Evolutionary conservation across 2,329 filamentous ascomycete species (phyloP), one percentile per base, ranked within the genome.

Genomic region (Byssoonygena ceratinophila): DNA sequence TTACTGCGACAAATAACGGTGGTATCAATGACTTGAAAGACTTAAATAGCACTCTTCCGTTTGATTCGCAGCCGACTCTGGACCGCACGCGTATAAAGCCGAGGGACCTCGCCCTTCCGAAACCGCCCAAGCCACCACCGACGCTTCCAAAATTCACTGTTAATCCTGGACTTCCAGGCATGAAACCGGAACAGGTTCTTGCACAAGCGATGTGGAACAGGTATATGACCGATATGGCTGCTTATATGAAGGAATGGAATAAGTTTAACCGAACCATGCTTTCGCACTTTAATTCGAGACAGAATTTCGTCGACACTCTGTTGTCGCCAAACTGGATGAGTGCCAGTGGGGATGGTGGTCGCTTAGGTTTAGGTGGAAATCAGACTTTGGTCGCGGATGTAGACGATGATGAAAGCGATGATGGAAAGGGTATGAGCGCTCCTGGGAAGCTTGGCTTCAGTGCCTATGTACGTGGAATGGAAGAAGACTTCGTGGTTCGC

Each of bases 201-300:
- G 71, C 74, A 14, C 71, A 71, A 45, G 57, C 65, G 4, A 71
- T 68, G 23, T 81, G 76, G 68, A 66, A 73, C 18, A 65, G 68
- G 5, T 82, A 81, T 60, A 71, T 77, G 22, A 66, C 66, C 0
- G 68, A 72, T 18, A 79, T 83, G 71, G 68, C 69, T 11, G 61
- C 64, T 0, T 84, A 83, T 61, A 73, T 81, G 59, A 68, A 68
- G 31, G 73, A 76, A n/a, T 83, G 76, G 71, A 74, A 75, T 57
- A 60, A 60, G 1, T 83, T 79, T 62, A 77, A 79, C 58, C 67
- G 70, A 29, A 71, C 66, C 14, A 77, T 83, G 67, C 68, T 80
- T 8, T 65, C 68, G 2, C 77, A 82, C 57, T 81, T 83, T 60
- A 70, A 70, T 12, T 68, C 71, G 1, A 71, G 79, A 29, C 74